Percentiles rank a stretch among this genome's conserved stretches.
phyloP scores from a whole-genome alignment of 2,329 filamentous ascomycete genomes.

The Colletotrichum sp. region DNA sequence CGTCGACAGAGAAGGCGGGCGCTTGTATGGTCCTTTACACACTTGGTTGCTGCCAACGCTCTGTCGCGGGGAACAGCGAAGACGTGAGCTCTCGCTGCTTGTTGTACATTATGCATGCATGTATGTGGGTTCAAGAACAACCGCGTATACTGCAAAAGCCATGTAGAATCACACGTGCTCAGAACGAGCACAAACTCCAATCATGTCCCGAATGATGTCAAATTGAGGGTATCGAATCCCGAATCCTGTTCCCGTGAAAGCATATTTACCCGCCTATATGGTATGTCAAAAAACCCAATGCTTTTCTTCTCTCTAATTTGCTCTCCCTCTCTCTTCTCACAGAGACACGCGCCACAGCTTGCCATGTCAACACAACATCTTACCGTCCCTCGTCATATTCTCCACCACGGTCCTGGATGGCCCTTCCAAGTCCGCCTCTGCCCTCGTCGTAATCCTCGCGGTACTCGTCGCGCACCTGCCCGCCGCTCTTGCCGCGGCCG shows the following conservation, averaged over 20 bases:
- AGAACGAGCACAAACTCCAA: not conserved
- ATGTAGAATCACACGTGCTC: not conserved
- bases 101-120: slow-evolving; percentile 9
- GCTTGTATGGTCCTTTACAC: not conserved
- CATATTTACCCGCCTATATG: not conserved
- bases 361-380: slow-evolving; percentile 5
- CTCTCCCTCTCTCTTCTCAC: not conserved
- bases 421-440: slow-evolving; percentile 85
- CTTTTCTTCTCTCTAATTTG: slow-evolving; percentile 24
- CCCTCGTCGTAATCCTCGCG: slow-evolving; percentile 96
- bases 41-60: not conserved
- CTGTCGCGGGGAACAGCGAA: not conserved
- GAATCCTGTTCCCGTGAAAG: slow-evolving; percentile 1
- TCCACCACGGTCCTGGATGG: slow-evolving; percentile 56
- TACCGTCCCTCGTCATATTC: slow-evolving; percentile 47
- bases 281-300: not conserved
- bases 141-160: not conserved
- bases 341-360: not conserved
- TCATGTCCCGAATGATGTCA: not conserved
- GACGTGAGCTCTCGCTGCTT: not conserved
- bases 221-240: slow-evolving; percentile 21
- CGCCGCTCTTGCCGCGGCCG: slow-evolving; percentile 92
- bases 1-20: not conserved
- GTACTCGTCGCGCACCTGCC: slow-evolving; percentile 97
- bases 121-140: not conserved